A percentile compares a stretch with the other conserved stretches of the same genome.
phyloP scores from a whole-genome alignment of 306 rosid genomes.

The Alnus glutinosa region DNA sequence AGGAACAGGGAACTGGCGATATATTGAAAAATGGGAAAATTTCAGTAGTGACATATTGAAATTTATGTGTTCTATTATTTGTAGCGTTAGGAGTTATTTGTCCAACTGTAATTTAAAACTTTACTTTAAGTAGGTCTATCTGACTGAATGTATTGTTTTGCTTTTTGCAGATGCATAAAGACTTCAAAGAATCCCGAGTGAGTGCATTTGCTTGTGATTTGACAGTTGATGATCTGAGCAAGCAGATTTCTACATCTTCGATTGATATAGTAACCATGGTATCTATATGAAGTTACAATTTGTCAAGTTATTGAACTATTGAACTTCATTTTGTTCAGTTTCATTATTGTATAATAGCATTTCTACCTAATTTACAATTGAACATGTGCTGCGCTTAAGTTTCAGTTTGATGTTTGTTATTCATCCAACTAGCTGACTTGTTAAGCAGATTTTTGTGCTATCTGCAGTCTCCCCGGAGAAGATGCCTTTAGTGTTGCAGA shows the following conservation, averaged over 20 bases:
- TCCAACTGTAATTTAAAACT: background rate
- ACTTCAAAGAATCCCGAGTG: slow-evolving; percentile 67
- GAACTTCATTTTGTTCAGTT: slow-evolving; percentile 13
- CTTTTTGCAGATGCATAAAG: slow-evolving; percentile 64
- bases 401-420: slow-evolving; percentile 16
- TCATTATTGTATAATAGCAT: slow-evolving; percentile 13
- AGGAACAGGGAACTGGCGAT: too few relatives aligned
- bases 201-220: slow-evolving; percentile 84
- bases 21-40: background rate
- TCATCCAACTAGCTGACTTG: slow-evolving; percentile 60
- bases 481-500: slow-evolving; percentile 78
- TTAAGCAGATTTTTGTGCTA: slow-evolving; percentile 90
- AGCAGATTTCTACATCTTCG: slow-evolving; percentile 65
- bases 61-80: background rate
- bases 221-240: slow-evolving; percentile 77
- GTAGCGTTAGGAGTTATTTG: background rate
- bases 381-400: slow-evolving; percentile 26
- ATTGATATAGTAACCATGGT: slow-evolving; percentile 91
- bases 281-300: slow-evolving; percentile 30
- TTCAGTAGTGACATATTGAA: background rate
- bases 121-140: background rate
- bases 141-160: slow-evolving; percentile 22
- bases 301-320: slow-evolving; percentile 22
- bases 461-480: slow-evolving; percentile 97
- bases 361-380: slow-evolving; percentile 16